Evolutionary conservation across 148 eudicot genomes (phyloP), one percentile per base, ranked within the genome.

Genomic region (Arbutus unedo): DNA sequence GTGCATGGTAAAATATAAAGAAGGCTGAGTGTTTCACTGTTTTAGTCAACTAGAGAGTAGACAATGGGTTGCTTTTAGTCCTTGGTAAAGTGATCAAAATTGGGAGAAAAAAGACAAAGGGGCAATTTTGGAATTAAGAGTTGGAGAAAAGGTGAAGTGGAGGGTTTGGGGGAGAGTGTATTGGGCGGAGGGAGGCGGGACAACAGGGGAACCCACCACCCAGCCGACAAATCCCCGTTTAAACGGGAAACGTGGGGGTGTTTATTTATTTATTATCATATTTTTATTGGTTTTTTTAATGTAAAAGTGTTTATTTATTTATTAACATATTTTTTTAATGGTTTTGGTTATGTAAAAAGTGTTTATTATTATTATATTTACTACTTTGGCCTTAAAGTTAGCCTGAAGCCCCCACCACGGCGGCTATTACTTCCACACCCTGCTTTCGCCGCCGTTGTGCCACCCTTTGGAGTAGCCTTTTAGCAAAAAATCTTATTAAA

Each of bases 391-490:
- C 2, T 10, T 64, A 64, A 64, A 64, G 70, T 10, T 25, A 25
- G 4, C 70, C 25, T 10, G 25, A 56, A 64, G 70, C 70, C 70
- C 70, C 70, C 70, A 64, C 70, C 70, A 64, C 70, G 70, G 70
- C 70, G 70, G 70, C 70, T 23, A 10, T 64, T 31, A 23, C 15
- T 64, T 31, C 70, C 70, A 64, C 70, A 38, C 9, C 70, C 70
- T 11, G 70, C 25, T 23, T 64, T 64, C 25, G 38, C 70, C 25
- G 70, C 70, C 43, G 70, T 64, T 38, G 31, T 15, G 70, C 41
- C 41, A 23, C 70, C 70, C 70, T 64, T 64, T 64, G 38, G 70
- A 23, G 2, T 57, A 57, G 70, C 70, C 14, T 64, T 64, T 64
- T 64, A 4, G 70, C 25, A 64, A 31, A 31, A 31, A 31, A 31